Conservation (phyloP, 768 basidiomycete genomes). For the Postia placenta region DNA sequence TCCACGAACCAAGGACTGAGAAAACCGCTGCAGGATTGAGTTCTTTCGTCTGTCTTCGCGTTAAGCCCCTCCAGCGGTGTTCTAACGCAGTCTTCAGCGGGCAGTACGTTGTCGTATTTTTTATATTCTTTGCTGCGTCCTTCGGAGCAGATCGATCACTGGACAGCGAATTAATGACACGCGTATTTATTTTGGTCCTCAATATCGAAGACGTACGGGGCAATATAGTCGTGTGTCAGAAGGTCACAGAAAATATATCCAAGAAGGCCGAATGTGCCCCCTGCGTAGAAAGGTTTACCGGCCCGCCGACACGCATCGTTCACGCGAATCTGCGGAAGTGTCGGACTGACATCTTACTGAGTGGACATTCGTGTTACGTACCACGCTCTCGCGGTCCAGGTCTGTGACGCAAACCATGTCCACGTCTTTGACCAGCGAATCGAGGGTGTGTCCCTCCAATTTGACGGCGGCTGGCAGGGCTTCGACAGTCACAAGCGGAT, state of each 20-base stretch:
- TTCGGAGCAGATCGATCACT: constrained; percentile 62
- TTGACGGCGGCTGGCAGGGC: constrained; percentile 46
- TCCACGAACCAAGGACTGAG: constrained; percentile 57
- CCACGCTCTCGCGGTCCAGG: constrained; percentile 60
- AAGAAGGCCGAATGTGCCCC: constrained; percentile 82
- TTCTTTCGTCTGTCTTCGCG: constrained; percentile 74
- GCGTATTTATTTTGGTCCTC: too few species aligned
- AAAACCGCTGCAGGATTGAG: constrained; percentile 74
- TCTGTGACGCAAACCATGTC: constrained; percentile 90
- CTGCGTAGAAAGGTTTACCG: constrained; percentile 83
- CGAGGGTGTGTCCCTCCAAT: constrained; percentile 47
- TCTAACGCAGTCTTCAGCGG: constrained; percentile 56
- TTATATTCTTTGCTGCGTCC: constrained; percentile 53
- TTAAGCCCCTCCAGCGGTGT: constrained; percentile 64
- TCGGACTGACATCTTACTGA: background rate
- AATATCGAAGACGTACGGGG: constrained; percentile 66
- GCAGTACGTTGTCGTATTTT: constrained; percentile 57
- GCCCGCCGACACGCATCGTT: constrained; percentile 75
- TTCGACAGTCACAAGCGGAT: constrained; percentile 85
- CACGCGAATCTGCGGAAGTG: constrained; percentile 50
- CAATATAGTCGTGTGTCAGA: constrained; percentile 78
- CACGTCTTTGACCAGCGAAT: constrained; percentile 53
- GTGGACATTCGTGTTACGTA: too few species aligned
- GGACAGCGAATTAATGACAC: too few species aligned
- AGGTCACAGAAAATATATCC: constrained; percentile 97